Evolutionary conservation across 2,329 filamentous ascomycete genomes (phyloP).

Genomic region (Penicillium paneum): DNA sequence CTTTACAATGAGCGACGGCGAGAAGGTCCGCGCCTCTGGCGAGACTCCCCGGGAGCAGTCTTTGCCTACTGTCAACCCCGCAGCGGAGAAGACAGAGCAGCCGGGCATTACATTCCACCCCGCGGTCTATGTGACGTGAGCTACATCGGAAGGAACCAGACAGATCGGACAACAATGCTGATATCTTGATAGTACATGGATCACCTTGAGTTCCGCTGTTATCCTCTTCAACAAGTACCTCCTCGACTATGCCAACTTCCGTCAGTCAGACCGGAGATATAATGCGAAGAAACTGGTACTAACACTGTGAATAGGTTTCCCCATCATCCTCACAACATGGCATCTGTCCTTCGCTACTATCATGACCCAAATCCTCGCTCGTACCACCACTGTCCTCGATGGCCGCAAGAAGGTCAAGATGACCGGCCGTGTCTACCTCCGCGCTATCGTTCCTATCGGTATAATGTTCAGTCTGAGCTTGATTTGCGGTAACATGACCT

Average conservation of each 20-base stretch:
- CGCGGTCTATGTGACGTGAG: conserved; percentile 74
- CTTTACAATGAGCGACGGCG: conserved; percentile 61
- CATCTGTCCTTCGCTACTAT: conserved; percentile 89
- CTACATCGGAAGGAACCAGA: not conserved
- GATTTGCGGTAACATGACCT: conserved; percentile 95
- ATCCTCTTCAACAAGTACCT: conserved; percentile 99
- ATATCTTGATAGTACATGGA: conserved; percentile 68
- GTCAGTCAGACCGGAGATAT: conserved; percentile 49
- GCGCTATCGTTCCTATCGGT: conserved; percentile 87
- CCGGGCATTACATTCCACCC: conserved; percentile 68
- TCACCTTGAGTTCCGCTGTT: conserved; percentile 84
- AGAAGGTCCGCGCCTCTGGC: conserved; percentile 81
- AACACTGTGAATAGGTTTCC: conserved; percentile 40
- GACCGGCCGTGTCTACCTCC: conserved; percentile 88
- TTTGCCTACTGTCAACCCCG: conserved; percentile 77
- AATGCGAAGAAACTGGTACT: not conserved
- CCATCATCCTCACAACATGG: conserved; percentile 82
- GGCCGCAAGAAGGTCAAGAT: conserved; percentile 95
- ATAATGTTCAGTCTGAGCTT: conserved; percentile 93
- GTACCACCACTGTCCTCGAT: conserved; percentile 85
- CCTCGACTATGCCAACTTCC: conserved; percentile 78
- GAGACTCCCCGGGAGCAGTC: conserved; percentile 56
- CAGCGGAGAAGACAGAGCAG: conserved; percentile 64
- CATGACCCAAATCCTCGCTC: conserved; percentile 90
- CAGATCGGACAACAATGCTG: conserved; percentile 9